Conservation (phyloP, 2,329 filamentous ascomycete species). For the Leptographium flavum region DNA sequence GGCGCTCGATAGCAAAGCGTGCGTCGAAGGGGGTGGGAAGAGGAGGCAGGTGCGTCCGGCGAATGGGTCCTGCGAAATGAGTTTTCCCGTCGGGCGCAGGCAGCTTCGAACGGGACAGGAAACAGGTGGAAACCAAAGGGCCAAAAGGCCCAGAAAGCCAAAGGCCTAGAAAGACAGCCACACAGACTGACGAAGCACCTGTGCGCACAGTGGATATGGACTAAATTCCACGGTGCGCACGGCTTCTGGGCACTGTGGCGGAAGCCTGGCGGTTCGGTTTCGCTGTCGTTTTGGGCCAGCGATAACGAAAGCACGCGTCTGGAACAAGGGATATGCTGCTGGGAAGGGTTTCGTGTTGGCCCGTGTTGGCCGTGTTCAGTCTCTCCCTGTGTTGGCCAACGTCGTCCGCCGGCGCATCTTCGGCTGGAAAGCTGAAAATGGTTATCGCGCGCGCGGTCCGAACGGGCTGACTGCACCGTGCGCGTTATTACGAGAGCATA, state of each 20-base stretch:
- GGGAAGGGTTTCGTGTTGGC: no score
- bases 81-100: slow-evolving; percentile 10
- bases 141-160: no score
- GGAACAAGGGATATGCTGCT: neutral
- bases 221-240: neutral
- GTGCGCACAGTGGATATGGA: neutral
- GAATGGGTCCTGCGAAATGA: slow-evolving; percentile 11
- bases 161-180: no score
- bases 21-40: slow-evolving; percentile 4
- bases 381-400: no score
- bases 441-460: neutral
- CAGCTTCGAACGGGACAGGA: slow-evolving; percentile 1
- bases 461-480: neutral
- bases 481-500: neutral
- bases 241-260: neutral
- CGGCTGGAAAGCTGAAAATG: no score
- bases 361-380: no score
- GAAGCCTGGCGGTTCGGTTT: no score
- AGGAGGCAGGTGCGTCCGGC: slow-evolving; percentile 8
- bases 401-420: no score
- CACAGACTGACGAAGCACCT: neutral
- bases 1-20: slow-evolving; percentile 10
- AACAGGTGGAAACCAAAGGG: no score
- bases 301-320: neutral
- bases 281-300: no score